Conservation (phyloP, 441 rosid species). For the Isatis lusitanica region DNA sequence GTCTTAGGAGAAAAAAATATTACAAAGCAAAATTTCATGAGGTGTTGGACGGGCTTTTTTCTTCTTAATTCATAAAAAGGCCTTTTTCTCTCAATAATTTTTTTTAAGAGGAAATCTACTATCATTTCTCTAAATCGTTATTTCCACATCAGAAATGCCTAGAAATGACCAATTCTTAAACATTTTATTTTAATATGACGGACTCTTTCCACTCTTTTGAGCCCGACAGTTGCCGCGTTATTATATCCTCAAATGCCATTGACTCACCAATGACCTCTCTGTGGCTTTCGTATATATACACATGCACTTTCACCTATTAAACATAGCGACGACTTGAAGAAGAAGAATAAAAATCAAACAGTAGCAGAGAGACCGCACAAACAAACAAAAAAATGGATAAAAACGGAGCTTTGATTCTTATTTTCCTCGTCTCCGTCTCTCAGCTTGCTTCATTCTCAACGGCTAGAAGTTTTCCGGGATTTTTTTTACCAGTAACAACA, state of each 20-base stretch:
- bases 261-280: constrained; percentile 9
- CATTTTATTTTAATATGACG: not conserved
- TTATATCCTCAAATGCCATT: not conserved
- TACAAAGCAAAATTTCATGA: too few relatives aligned
- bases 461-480: constrained; percentile 15
- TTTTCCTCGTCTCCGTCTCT: not conserved
- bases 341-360: not conserved
- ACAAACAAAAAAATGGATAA: constrained; percentile 5
- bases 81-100: too few relatives aligned
- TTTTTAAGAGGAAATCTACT: too few relatives aligned
- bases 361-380: not conserved
- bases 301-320: constrained; percentile 8
- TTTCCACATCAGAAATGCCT: too few relatives aligned
- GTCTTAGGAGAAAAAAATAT: too few relatives aligned
- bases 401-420: constrained; percentile 10
- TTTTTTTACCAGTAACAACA: not conserved
- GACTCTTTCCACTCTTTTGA: constrained; percentile 15
- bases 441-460: constrained; percentile 15
- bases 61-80: too few relatives aligned
- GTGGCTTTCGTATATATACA: not conserved
- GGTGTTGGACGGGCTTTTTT: too few relatives aligned
- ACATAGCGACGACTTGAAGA: not conserved
- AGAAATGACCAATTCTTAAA: too few relatives aligned
- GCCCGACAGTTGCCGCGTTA: constrained; percentile 29
- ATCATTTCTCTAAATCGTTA: too few relatives aligned